phyloP scores from a whole-genome alignment of 768 basidiomycete genomes.

The Terana coerulea region DNA sequence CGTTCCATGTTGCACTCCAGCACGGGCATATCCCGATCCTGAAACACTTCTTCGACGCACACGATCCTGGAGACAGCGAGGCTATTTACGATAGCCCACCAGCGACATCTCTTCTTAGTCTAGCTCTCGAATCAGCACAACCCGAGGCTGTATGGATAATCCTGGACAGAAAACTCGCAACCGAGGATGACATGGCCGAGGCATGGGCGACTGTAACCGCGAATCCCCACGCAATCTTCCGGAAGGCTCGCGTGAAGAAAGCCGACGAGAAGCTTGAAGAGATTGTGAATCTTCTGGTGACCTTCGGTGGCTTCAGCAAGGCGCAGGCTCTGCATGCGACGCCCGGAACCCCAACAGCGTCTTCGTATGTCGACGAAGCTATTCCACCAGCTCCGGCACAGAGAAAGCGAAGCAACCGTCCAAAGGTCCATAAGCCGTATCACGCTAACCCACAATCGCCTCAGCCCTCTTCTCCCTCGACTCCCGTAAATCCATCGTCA shows the following conservation, averaged over 20 bases:
- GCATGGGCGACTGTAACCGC: slow-evolving; percentile 43
- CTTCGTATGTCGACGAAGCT: neutral
- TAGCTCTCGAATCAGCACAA: slow-evolving; percentile 57
- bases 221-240: neutral
- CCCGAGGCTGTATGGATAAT: slow-evolving; percentile 65
- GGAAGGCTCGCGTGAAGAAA: neutral
- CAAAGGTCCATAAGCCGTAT: neutral
- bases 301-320: slow-evolving; percentile 6
- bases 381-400: neutral
- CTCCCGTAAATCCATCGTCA: neutral
- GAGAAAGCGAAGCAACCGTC: neutral
- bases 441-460: neutral
- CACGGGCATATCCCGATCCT: slow-evolving; percentile 49
- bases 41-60: slow-evolving; percentile 57
- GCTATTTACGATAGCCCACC: slow-evolving; percentile 44
- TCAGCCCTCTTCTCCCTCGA: neutral
- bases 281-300: slow-evolving; percentile 8
- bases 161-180: slow-evolving; percentile 54
- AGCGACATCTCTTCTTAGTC: slow-evolving; percentile 43
- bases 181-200: slow-evolving; percentile 42
- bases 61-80: slow-evolving; percentile 51
- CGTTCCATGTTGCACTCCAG: slow-evolving; percentile 63
- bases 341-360: neutral
- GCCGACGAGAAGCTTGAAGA: slow-evolving; percentile 5
- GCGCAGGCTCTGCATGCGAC: neutral